phyloP scores from a whole-genome alignment of 768 basidiomycete species.

The Termitomyces titanicus region DNA sequence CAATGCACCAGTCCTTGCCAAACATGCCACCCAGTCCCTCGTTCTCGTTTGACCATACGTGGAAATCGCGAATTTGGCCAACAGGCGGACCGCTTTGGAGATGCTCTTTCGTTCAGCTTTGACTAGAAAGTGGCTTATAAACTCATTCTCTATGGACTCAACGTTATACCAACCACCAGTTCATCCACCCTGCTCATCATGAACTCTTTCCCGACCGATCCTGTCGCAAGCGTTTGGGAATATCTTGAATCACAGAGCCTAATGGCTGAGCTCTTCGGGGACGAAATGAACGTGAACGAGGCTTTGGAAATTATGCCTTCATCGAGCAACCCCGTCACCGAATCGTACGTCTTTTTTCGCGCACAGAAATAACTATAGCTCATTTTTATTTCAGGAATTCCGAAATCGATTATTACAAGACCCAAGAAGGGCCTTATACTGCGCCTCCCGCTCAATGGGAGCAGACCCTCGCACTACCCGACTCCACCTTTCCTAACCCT shows the following conservation, averaged over 20 bases:
- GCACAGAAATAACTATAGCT: background rate
- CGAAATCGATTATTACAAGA: background rate
- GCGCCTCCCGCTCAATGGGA: background rate
- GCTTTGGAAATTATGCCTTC: background rate
- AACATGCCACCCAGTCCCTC: background rate
- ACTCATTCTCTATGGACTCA: too few species aligned
- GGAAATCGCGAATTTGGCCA: background rate
- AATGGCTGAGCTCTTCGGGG: background rate
- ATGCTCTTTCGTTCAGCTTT: background rate
- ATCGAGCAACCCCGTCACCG: background rate
- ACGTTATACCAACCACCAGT: background rate
- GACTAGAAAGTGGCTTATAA: constrained; percentile 1
- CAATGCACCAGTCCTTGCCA: background rate
- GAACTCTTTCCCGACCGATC: background rate
- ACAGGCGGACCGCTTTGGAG: background rate
- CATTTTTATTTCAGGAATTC: background rate
- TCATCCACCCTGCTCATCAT: background rate
- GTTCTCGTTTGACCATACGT: background rate
- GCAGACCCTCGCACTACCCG: background rate
- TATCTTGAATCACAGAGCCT: background rate
- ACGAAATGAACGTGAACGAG: background rate
- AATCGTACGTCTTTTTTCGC: background rate
- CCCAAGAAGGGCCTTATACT: background rate
- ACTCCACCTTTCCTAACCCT: background rate
- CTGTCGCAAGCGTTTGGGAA: background rate